phyloP scores from a whole-genome alignment of 2,329 filamentous ascomycete genomes.

The Alternaria solani region DNA sequence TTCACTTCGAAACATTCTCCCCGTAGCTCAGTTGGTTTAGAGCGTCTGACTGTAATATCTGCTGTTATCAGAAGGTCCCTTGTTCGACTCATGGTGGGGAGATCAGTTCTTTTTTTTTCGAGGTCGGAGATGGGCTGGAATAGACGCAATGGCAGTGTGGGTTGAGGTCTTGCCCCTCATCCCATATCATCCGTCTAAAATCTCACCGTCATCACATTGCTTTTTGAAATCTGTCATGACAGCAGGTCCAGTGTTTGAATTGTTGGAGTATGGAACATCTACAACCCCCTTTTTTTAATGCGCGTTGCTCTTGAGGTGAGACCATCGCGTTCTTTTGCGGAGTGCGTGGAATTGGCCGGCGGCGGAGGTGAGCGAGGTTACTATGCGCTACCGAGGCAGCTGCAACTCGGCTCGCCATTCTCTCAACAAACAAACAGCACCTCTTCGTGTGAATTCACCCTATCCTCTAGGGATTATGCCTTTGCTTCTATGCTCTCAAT shows the following conservation, averaged over 20 bases:
- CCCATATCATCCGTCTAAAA: too few relatives aligned
- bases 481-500: too few relatives aligned
- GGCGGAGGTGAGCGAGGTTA: neutral
- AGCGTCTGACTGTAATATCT: constrained; percentile 47
- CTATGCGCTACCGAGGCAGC: neutral
- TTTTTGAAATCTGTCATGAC: too few relatives aligned
- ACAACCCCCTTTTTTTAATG: constrained; percentile 5
- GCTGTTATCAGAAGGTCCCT: constrained; percentile 47
- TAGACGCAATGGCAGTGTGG: too few relatives aligned
- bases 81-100: constrained; percentile 25
- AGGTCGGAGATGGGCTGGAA: too few relatives aligned
- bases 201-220: too few relatives aligned
- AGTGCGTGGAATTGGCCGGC: neutral
- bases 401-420: neutral
- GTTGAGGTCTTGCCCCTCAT: too few relatives aligned
- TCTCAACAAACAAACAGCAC: fast-evolving
- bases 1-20: neutral
- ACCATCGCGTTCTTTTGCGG: neutral
- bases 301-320: neutral
- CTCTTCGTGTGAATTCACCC: too few relatives aligned
- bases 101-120: neutral
- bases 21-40: neutral
- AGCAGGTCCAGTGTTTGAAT: neutral
- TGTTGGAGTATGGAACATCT: constrained; percentile 40
- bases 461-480: neutral